Conservation (phyloP, 208 protist genomes). For the Naegleria lovaniensis region DNA sequence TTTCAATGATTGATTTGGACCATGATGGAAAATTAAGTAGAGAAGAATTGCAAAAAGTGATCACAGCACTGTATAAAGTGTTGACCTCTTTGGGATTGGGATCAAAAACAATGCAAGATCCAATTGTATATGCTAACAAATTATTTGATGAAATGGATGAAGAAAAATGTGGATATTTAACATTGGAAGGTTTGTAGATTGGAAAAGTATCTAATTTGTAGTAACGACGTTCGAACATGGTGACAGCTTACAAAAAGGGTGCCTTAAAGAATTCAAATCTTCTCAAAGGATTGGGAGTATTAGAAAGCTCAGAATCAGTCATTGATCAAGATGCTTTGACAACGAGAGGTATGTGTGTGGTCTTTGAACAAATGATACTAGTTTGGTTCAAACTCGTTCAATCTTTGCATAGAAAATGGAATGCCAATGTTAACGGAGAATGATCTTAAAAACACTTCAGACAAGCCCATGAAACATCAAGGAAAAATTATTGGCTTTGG, state of each 20-base stretch:
- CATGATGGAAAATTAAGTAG: neutral
- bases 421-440: neutral
- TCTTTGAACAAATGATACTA: no score
- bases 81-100: neutral
- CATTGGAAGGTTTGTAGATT: neutral
- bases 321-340: no score
- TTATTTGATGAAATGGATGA: neutral
- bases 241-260: neutral
- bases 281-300: neutral
- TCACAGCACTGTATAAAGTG: neutral
- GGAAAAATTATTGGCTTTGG: neutral
- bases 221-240: no score
- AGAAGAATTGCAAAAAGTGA: neutral
- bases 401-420: neutral
- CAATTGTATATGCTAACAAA: neutral
- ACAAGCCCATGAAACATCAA: neutral
- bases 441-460: neutral
- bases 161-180: neutral
- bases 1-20: conserved; percentile 8
- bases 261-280: neutral
- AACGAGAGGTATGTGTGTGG: neutral
- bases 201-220: no score
- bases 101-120: neutral
- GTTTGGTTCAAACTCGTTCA: no score
- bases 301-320: neutral